These are phyloP conservation scores for Geoglossum cookeanum DNA, from an alignment of 2,329 filamentous ascomycete genomes.

Conservation along the genomic window DNA sequence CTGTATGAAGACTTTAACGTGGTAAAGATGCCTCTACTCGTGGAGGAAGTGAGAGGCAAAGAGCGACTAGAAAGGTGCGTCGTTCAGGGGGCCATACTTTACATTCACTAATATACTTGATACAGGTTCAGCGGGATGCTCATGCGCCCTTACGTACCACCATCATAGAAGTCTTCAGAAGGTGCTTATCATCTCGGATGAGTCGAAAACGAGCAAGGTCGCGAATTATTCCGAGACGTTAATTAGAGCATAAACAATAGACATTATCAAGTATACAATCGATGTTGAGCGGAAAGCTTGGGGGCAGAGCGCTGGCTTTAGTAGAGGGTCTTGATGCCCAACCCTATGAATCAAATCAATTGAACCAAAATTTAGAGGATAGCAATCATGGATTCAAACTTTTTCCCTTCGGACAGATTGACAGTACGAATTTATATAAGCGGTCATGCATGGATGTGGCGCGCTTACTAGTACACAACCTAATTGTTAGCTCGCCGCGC, in stretches of 20 bases:
- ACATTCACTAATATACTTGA: background rate
- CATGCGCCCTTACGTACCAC: conserved; percentile 4
- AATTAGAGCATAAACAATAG: background rate
- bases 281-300: background rate
- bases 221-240: background rate
- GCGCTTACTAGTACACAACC: background rate
- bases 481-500: background rate
- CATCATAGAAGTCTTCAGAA: background rate
- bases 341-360: too few relatives aligned
- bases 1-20: conserved; percentile 98
- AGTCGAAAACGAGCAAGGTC: background rate
- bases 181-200: background rate
- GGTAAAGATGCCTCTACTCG: conserved; percentile 89
- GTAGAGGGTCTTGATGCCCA: background rate
- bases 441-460: background rate
- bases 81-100: background rate
- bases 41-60: conserved; percentile 90
- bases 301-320: background rate
- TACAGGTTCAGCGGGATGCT: conserved; percentile 6
- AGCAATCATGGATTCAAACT: too few relatives aligned
- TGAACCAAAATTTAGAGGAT: too few relatives aligned
- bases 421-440: too few relatives aligned
- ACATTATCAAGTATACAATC: background rate
- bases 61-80: conserved; percentile 66
- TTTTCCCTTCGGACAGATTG: too few relatives aligned